Percentiles rank a stretch among this genome's conserved stretches.
Evolutionary conservation across 768 basidiomycete genomes (phyloP).

Genomic region (Rubroboletus pulcherrimus): DNA sequence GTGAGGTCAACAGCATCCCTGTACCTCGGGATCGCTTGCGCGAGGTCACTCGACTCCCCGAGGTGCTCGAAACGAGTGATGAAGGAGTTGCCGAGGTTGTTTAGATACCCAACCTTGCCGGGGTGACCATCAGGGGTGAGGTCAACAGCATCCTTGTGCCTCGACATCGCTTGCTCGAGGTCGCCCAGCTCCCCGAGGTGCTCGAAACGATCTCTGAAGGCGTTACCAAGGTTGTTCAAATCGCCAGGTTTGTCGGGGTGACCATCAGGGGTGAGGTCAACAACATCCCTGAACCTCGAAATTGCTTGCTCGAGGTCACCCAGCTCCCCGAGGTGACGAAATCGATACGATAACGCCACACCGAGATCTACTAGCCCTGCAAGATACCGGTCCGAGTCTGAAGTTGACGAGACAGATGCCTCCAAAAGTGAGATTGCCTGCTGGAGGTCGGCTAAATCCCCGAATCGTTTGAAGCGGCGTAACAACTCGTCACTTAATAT

Average conservation of each 20-base stretch:
- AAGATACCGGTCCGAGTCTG: background rate
- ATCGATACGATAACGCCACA: background rate
- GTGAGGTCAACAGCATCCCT: background rate
- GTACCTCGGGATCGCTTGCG: background rate
- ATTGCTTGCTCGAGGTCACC: background rate
- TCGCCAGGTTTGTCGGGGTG: background rate
- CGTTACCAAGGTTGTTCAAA: background rate
- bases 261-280: background rate
- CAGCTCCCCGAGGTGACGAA: background rate
- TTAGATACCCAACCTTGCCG: background rate
- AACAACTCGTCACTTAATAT: background rate
- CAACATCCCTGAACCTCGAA: background rate
- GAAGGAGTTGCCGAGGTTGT: background rate
- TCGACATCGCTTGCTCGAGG: background rate
- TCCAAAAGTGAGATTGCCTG: background rate
- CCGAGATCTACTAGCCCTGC: background rate
- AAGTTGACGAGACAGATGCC: background rate
- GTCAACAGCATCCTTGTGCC: background rate
- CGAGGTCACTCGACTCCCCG: background rate
- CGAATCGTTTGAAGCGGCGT: background rate
- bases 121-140: background rate
- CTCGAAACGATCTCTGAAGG: background rate
- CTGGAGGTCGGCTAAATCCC: background rate
- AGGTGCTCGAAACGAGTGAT: background rate
- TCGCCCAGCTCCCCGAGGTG: background rate